Base-by-base conservation (phyloP, 1,139 yeast species). In the Kodamaea sp. region DNA sequence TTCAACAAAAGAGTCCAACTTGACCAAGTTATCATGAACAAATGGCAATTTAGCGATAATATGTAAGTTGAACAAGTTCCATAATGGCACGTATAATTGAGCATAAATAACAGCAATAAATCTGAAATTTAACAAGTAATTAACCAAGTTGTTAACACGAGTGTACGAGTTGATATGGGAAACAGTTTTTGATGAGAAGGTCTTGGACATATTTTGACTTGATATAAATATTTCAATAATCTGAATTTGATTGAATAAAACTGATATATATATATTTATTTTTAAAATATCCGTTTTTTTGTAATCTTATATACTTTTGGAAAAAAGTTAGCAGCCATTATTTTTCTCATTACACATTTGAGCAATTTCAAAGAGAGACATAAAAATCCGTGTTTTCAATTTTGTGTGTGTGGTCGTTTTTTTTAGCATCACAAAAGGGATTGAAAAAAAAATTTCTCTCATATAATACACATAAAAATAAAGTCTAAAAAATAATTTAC, bases 91-190 rank as follows among this genome's bases (percentile, higher is more conserved):
- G 28, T 48, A 40, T 35, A 48, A 36, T 36, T 55, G 58, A 20
- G 52, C 47, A 45, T 61, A 60, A 10, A 61, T 24, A 32, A 51
- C 47, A 24, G 52, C 53, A 22, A 66, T 29, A 23, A 66, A 33
- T 28, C 51, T 46, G 50, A 57, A 62, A 23, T 67, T 54, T 32
- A 65, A 58, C 36, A 60, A 44, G 44, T 46, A 63, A 25, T 53
- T 46, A 33, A 49, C 48, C 15, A 55, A 35, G 22, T 53, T 43
- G 35, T 59, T 46, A 30, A 70, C 61, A 15, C 57, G 43, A 7
- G 65, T 48, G 54, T 70, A 70, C 2, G 65, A 55, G 38, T 52
- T 49, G 38, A 70, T 40, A 49, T 70, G 75, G 32, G 53, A 46
- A 30, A 65, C 37, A n/a, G 71, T 49, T 48, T 63, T 60, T 36